Evolutionary conservation across 371 early-diverging fungal genomes (phyloP).

Genomic region (Mortierella sp.): DNA sequence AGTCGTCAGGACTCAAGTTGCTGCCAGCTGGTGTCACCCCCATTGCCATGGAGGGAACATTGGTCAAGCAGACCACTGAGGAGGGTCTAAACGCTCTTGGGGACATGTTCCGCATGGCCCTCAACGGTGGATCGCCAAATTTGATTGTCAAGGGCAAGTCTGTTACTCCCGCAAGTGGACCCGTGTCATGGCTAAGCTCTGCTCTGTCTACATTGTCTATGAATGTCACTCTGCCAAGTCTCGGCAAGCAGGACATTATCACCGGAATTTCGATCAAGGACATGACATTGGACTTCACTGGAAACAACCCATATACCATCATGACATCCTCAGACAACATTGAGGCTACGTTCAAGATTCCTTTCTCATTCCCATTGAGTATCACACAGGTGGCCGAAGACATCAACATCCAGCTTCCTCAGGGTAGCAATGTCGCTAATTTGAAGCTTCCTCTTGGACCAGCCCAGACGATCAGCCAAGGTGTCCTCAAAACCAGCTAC

Average conservation of each 20-base stretch:
- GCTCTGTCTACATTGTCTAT: slow-evolving; percentile 64
- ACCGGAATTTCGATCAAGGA: slow-evolving; percentile 60
- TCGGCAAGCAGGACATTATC: slow-evolving; percentile 56
- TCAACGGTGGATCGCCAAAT: slow-evolving; percentile 55
- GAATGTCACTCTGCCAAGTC: slow-evolving; percentile 62
- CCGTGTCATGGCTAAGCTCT: slow-evolving; percentile 64
- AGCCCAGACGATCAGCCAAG: slow-evolving; percentile 57
- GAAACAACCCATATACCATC: slow-evolving; percentile 59
- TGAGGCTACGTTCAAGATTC: slow-evolving; percentile 62
- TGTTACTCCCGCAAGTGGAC: slow-evolving; percentile 62
- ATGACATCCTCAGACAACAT: slow-evolving; percentile 59
- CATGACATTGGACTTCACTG: slow-evolving; percentile 64
- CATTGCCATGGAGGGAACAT: slow-evolving; percentile 61
- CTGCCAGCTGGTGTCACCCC: slow-evolving; percentile 31
- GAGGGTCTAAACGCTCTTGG: slow-evolving; percentile 63
- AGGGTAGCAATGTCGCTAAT: slow-evolving; percentile 55
- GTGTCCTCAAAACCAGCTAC: slow-evolving; percentile 56
- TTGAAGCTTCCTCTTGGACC: slow-evolving; percentile 59
- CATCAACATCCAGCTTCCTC: slow-evolving; percentile 51
- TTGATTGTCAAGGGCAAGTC: slow-evolving; percentile 61
- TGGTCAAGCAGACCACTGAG: slow-evolving; percentile 59
- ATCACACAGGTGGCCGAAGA: slow-evolving; percentile 60
- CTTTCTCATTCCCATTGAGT: slow-evolving; percentile 66
- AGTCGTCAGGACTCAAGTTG: slow-evolving; percentile 36
- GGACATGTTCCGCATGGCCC: slow-evolving; percentile 60